Evolutionary conservation across 495 filamentous ascomycete genomes (phyloP), one percentile per base, ranked within the genome.

Genomic region (Filosporella fistucella): DNA sequence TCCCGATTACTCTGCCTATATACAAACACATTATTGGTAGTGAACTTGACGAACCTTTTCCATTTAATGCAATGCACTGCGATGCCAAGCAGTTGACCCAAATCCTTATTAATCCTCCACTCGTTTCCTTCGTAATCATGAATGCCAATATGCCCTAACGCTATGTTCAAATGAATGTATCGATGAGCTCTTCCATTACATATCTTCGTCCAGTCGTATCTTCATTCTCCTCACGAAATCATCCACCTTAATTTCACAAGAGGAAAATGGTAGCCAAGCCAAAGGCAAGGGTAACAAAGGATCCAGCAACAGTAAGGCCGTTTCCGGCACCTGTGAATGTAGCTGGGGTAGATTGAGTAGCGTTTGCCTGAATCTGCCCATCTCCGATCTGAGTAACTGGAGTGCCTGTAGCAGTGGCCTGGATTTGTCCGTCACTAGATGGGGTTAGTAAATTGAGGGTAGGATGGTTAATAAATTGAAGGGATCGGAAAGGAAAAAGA

Each of bases 371-470:
- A 10, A 59, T 32, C 30, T 66, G 63, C n/a, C 58, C 61, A 39
- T 65, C 63, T 2, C 22, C 9, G 28, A 67, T 65, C 32, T 65
- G 57, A 10, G 45, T 47, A 14, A 59, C 38, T 14, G 20, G 37
- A 2, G 39, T 44, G 30, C 29, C 25, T 26, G 41, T 39, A 38
- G 42, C 28, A 16, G 44, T 17, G 34, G 54, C 67, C 49, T 70
- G 70, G 41, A 65, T 47, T 40, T 71, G 68, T 45, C 71, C 71
- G 43, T 66, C 64, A 21, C 28, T 16, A n/a, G n/a, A n/a, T n/a
- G n/a, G n/a, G 11, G 26, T n/a, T 12, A 16, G 4, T 21, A 35
- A 22, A 5, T 35, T 11, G 17, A 35, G 35, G 18, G 5, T n/a
- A n/a, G n/a, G n/a, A n/a, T 34, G 11, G 26, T n/a, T 12, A 16